Conservation (phyloP, 2,329 filamentous ascomycete species). For the Gaeumannomyces tritici region DNA sequence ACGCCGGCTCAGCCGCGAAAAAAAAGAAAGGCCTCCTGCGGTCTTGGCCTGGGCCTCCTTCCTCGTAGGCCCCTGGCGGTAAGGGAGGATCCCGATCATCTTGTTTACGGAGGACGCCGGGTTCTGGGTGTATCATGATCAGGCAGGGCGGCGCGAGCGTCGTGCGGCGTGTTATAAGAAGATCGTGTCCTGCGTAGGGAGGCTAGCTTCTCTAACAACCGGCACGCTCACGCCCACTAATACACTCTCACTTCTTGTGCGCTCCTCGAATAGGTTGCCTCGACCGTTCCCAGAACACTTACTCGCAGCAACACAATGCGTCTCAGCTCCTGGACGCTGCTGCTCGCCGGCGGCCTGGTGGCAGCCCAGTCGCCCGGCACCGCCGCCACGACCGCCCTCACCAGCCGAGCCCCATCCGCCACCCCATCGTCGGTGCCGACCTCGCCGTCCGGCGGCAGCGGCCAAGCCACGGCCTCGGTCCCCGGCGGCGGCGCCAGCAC, state of each 20-base stretch:
- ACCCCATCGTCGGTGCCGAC: background rate
- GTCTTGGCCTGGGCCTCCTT: background rate
- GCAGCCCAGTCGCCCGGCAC: background rate
- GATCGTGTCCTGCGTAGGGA: no score
- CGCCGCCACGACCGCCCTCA: background rate
- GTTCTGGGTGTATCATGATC: background rate
- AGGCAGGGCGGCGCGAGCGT: background rate
- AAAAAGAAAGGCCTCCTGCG: background rate
- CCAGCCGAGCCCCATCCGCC: background rate
- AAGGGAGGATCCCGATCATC: background rate
- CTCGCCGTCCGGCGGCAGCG: background rate
- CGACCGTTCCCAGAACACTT: background rate
- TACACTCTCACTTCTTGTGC: no score
- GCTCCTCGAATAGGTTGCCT: background rate
- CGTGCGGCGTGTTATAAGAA: background rate
- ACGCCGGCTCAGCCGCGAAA: background rate
- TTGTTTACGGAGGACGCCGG: background rate
- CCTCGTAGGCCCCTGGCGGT: background rate
- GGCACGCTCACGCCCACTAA: background rate
- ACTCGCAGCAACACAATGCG: background rate
- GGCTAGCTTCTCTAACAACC: background rate
- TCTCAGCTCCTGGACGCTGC: background rate
- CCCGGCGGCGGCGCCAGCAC: background rate
- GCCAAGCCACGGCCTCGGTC: background rate
- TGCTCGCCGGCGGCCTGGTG: background rate